Conservation (phyloP, 2,329 filamentous ascomycete species). For the Periconia macrospinosa region DNA sequence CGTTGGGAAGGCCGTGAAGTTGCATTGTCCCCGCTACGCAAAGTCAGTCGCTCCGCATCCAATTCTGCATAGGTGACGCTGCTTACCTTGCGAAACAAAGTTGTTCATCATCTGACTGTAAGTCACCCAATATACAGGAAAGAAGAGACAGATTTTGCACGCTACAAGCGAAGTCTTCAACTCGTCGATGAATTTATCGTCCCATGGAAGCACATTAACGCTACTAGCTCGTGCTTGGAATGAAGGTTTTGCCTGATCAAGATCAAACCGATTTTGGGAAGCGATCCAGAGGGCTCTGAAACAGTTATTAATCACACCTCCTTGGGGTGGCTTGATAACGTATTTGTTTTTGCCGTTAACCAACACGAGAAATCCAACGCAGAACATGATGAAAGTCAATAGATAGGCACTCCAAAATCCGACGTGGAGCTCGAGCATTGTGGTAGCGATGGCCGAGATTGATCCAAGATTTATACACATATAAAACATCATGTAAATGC, state of each 20-base stretch:
- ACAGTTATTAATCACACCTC: constrained; percentile 40
- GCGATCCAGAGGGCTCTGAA: constrained; percentile 64
- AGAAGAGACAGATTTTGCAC: constrained; percentile 67
- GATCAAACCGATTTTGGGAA: constrained; percentile 54
- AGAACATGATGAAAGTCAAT: constrained; percentile 67
- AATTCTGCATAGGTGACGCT: not conserved
- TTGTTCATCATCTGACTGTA: constrained; percentile 52
- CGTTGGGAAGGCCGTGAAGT: constrained; percentile 51
- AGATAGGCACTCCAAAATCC: constrained; percentile 72
- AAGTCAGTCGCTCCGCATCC: not conserved
- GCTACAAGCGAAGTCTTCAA: constrained; percentile 67
- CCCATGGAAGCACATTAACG: constrained; percentile 55
- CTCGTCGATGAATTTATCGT: constrained; percentile 72
- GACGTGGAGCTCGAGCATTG: constrained; percentile 68
- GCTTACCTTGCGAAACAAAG: constrained; percentile 49
- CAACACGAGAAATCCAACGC: constrained; percentile 60
- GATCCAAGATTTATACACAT: constrained; percentile 72
- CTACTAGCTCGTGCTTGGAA: constrained; percentile 48
- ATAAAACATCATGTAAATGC: constrained; percentile 67
- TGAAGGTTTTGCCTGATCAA: constrained; percentile 66
- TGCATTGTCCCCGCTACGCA: constrained; percentile 48
- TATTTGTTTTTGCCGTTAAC: constrained; percentile 37
- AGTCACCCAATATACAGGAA: constrained; percentile 51
- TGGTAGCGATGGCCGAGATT: constrained; percentile 68
- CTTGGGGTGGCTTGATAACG: constrained; percentile 41